phyloP scores from a whole-genome alignment of 495 filamentous ascomycete species.

The Diplogelasinospora grovesii region DNA sequence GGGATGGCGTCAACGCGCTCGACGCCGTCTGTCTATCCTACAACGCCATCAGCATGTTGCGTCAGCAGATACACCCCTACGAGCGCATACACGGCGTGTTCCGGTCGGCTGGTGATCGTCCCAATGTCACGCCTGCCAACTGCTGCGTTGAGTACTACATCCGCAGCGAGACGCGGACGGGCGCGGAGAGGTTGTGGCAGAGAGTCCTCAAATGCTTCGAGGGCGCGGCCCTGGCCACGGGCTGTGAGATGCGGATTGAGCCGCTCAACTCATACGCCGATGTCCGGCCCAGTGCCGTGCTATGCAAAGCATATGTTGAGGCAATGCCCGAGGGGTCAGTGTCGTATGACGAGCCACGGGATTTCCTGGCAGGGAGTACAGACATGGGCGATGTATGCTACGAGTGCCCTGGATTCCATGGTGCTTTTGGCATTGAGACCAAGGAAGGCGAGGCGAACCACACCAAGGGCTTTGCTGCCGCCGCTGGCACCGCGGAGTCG shows the following conservation, averaged over 20 bases:
- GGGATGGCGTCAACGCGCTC: constrained; percentile 59
- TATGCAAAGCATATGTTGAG: constrained; percentile 46
- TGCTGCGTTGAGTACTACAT: constrained; percentile 52
- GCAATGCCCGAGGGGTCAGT: constrained; percentile 41
- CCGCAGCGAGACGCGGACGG: constrained; percentile 37
- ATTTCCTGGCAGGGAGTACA: constrained; percentile 38
- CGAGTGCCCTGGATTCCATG: constrained; percentile 51
- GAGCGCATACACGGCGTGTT: constrained; percentile 29
- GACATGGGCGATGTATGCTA: constrained; percentile 53
- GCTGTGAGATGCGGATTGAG: constrained; percentile 43
- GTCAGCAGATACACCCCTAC: constrained; percentile 49
- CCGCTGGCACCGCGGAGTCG: constrained; percentile 43
- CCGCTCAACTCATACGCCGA: constrained; percentile 48
- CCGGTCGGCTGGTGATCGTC: constrained; percentile 21
- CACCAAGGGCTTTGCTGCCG: constrained; percentile 47
- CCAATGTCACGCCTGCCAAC: constrained; percentile 47
- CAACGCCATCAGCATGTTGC: constrained; percentile 53
- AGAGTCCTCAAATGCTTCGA: constrained; percentile 50
- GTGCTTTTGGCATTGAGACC: constrained; percentile 45
- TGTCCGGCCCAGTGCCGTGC: constrained; percentile 39
- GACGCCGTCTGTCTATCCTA: constrained; percentile 57
- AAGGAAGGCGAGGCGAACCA: constrained; percentile 44
- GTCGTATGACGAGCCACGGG: constrained; percentile 29
- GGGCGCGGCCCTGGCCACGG: constrained; percentile 49
- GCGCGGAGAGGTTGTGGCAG: constrained; percentile 40